phyloP scores from a whole-genome alignment of 1,139 yeast species.

The Yamadazyma triangularis region DNA sequence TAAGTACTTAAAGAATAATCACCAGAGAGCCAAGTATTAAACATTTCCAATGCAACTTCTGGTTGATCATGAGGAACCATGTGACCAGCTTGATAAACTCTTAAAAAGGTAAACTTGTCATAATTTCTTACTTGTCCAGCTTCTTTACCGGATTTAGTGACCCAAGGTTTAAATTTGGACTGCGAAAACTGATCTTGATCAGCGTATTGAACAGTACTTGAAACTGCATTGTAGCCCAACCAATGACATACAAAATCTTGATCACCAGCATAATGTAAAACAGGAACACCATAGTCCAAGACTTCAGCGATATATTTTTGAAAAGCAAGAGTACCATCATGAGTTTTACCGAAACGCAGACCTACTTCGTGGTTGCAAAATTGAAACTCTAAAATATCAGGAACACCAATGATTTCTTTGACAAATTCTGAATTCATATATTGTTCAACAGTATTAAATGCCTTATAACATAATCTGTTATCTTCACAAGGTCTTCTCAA shows the following conservation, averaged over 20 bases:
- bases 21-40: slow-evolving; percentile 42
- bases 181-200: slow-evolving; percentile 48
- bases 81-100: slow-evolving; percentile 46
- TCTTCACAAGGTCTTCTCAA: slow-evolving; percentile 85
- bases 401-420: slow-evolving; percentile 82
- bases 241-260: slow-evolving; percentile 84
- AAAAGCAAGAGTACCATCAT: slow-evolving; percentile 89
- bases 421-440: slow-evolving; percentile 35
- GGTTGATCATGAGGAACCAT: slow-evolving; percentile 52
- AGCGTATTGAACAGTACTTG: slow-evolving; percentile 64
- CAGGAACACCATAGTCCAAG: slow-evolving; percentile 59
- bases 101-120: slow-evolving; percentile 43
- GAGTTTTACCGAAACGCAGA: slow-evolving; percentile 78
- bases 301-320: slow-evolving; percentile 54
- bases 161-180: slow-evolving; percentile 39
- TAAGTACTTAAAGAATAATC: slow-evolving; percentile 26
- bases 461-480: slow-evolving; percentile 64
- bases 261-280: slow-evolving; percentile 79
- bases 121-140: slow-evolving; percentile 48
- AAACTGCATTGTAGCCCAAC: slow-evolving; percentile 86
- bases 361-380: slow-evolving; percentile 84
- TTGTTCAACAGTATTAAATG: slow-evolving; percentile 26
- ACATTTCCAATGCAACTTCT: slow-evolving; percentile 41
- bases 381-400: slow-evolving; percentile 79
- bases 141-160: slow-evolving; percentile 30